Evolutionary conservation across 257 asterid genomes (phyloP), one percentile per base, ranked within the genome.

Genomic region (Solanum medicagineum): DNA sequence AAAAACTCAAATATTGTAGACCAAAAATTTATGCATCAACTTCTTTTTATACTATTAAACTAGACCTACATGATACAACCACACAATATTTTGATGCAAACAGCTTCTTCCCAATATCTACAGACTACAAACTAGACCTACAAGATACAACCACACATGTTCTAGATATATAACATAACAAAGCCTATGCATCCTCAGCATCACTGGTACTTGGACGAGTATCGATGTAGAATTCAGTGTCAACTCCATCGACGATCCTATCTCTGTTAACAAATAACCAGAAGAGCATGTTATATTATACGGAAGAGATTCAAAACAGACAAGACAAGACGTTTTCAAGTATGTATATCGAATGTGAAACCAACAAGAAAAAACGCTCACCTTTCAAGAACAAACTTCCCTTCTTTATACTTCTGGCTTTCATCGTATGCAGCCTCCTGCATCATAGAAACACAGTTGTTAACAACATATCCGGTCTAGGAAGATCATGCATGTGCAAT

Each of bases 341-440:
- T 53, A 53, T 0, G 26, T 4, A 82, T 14, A 17, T 47, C 2
- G 13, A 82, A 44, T 9, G 47, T 65, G 26, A 66, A 63, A 63
- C 57, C 55, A 44, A 66, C 59, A 29, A 10, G 75, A 32, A 15
- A 66, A 51, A 45, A 12, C 29, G 49, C 12, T 7, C 83, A 92
- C 98, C 97, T 88, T 85, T 93, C 99, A 12, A 94, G 95, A 81
- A 94, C 96, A 71, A 88, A 91, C 84, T 95, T 95, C 22, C 98
- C 97, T 88, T 93, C 97, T 87, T 95, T 94, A 85, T 91, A 92
- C 91, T 92, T 93, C 90, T 95, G 98, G 86, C 89, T 89, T 89
- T 88, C 89, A 45, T 93, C 97, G 2, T 90, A 94, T 14, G 95
- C 97, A 44, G 87, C 83, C 86, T 90, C 96, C 99, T 95, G 91